phyloP scores from a whole-genome alignment of 225 moss, liverwort and hornwort species.

The Physcomitrium patens region DNA sequence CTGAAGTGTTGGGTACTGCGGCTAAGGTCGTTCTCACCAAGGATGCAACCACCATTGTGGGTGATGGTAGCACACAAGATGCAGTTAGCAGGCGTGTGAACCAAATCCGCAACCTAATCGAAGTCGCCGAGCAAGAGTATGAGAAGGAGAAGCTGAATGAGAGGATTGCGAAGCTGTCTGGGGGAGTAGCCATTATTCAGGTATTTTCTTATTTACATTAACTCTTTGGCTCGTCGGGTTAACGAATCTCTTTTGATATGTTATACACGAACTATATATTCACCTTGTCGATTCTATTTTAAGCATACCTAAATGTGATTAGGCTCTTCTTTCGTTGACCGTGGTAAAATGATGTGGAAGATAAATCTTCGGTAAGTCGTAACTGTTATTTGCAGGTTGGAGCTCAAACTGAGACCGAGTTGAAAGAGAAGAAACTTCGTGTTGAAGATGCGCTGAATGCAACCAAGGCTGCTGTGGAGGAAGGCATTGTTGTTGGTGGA shows the following conservation, averaged over 20 bases:
- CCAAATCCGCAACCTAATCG: constrained; percentile 79
- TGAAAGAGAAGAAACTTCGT: constrained; percentile 89
- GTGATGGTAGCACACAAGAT: constrained; percentile 80
- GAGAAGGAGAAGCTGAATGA: constrained; percentile 91
- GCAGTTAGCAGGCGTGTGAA: constrained; percentile 68
- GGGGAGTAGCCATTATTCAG: constrained; percentile 86
- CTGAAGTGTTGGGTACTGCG: constrained; percentile 75
- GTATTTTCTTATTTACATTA: constrained; percentile 20
- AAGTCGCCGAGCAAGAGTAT: constrained; percentile 84
- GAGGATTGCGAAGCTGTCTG: constrained; percentile 87
- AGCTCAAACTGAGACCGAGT: constrained; percentile 90
- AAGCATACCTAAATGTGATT: no score
- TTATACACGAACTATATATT: background rate
- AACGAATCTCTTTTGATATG: no score
- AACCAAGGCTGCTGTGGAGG: constrained; percentile 88
- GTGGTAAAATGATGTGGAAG: background rate
- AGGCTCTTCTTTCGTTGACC: background rate
- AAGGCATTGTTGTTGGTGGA: constrained; percentile 90
- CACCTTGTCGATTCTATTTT: background rate
- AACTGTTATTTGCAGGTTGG: constrained; percentile 50
- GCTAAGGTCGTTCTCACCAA: constrained; percentile 81
- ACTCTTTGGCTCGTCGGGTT: no score
- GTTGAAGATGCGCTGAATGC: constrained; percentile 95
- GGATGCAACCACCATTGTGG: constrained; percentile 81
- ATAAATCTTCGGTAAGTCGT: background rate